These are phyloP conservation scores for Globisporangium takayamanum DNA, from an alignment of 352 stramenopile genomes.

Conservation along the genomic window DNA sequence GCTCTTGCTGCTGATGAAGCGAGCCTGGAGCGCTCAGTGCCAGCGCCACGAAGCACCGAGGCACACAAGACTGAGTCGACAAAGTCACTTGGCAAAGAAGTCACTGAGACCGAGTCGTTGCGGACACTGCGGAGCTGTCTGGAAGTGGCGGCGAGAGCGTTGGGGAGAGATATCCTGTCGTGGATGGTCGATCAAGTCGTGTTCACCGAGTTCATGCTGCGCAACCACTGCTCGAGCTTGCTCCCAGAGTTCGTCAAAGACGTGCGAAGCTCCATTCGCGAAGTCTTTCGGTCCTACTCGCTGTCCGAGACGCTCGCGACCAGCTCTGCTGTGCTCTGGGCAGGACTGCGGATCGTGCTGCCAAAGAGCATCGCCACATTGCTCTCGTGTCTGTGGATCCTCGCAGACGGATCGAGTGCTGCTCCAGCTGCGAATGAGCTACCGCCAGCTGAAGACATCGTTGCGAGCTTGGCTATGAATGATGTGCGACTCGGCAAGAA, in stretches of 20 bases:
- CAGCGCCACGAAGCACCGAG: background rate
- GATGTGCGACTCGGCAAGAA: background rate
- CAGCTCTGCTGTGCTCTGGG: conserved; percentile 15
- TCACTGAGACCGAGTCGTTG: background rate
- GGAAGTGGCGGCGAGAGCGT: background rate
- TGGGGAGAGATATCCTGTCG: background rate
- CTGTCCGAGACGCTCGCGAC: background rate
- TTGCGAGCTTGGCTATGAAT: background rate
- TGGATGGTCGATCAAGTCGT: conserved; percentile 13
- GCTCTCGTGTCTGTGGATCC: conserved; percentile 1
- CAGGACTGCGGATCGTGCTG: conserved; percentile 10
- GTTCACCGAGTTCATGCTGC: conserved; percentile 20
- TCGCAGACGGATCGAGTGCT: background rate
- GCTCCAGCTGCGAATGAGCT: background rate
- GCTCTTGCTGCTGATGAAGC: too few relatives aligned
- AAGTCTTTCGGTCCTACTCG: conserved; percentile 6
- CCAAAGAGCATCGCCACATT: background rate
- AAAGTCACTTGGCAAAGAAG: background rate
- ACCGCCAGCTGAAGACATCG: background rate
- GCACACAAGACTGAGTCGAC: background rate
- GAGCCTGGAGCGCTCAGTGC: too few relatives aligned
- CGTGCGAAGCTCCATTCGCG: background rate
- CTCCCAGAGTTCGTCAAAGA: background rate
- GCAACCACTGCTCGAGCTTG: conserved; percentile 7
- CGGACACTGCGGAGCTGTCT: background rate